Conservation (phyloP, 2,329 filamentous ascomycete species). For the Exophiala dermatitidis region DNA sequence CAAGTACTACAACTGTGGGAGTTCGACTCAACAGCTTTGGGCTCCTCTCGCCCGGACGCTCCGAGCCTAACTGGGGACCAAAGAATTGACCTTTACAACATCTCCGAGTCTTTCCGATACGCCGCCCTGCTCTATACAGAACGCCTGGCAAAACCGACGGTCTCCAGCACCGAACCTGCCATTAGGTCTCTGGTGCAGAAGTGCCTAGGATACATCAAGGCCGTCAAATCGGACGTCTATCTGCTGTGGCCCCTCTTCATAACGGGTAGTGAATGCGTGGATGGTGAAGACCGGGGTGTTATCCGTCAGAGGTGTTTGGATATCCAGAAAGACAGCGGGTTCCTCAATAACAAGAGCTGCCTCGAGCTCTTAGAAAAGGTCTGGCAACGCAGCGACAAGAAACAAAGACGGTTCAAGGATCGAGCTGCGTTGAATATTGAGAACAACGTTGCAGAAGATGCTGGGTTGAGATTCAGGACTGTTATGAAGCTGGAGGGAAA, state of each 20-base stretch:
- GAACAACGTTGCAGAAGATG: constrained; percentile 1
- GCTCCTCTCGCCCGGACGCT: constrained; percentile 30
- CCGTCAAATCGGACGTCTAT: constrained; percentile 77
- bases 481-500: constrained; percentile 35
- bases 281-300: constrained; percentile 68
- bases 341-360: constrained; percentile 85
- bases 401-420: background rate
- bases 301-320: constrained; percentile 75
- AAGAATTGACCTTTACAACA: constrained; percentile 66
- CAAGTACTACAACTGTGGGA: constrained; percentile 73
- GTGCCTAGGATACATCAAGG: constrained; percentile 74
- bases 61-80: constrained; percentile 49
- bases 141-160: constrained; percentile 68
- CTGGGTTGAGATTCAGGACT: constrained; percentile 35
- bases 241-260: constrained; percentile 91
- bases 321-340: constrained; percentile 81
- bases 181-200: constrained; percentile 78
- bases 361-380: constrained; percentile 78
- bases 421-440: background rate
- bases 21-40: constrained; percentile 49
- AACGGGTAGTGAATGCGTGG: constrained; percentile 79
- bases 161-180: constrained; percentile 65
- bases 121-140: constrained; percentile 84
- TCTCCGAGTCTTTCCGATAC: constrained; percentile 86
- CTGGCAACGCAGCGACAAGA: constrained; percentile 47